Base-by-base conservation (phyloP, 257 asterid genomes). In the Jacaranda mimosifolia region DNA sequence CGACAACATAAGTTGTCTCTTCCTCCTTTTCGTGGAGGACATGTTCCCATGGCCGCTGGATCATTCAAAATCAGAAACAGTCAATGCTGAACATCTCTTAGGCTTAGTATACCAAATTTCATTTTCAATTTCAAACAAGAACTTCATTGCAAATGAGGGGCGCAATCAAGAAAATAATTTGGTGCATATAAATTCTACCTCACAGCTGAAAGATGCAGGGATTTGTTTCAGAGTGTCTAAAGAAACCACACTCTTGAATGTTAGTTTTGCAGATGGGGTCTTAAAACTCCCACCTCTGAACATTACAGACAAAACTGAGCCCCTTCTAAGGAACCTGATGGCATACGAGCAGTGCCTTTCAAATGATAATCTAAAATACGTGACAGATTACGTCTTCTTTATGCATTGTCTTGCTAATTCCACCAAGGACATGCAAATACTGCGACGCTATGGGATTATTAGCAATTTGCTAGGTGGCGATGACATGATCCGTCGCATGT, bases 191-290 rank as follows among this genome's bases (percentile, higher is more conserved):
- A 11, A 39, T 39, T 74, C 79, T 2, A 53, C 79, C 18, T 40
- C 70, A 18, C 76, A 68, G 71, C 79, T 79, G 13, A 13, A 36
- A 49, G 52, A 79, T 58, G 83, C 71, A 3, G 72, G 80, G 45
- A 58, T 79, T 36, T 18, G 36, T 12, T 53, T 79, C 7, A 19
- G 66, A 60, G 17, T n/a, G 57, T 36, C 21, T 14, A 40, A 19
- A 15, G 13, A 36, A 1, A 9, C 3, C 57, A 35, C 21, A 32
- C 18, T 35, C 0, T 0, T 60, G 35, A 64, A 38, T n/a, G 57
- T 75, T 6, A 38, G n/a, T 17, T 63, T 75, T 9, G 4, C 1
- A 3, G 18, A 48, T 18, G 51, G 70, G 10, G 52, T 5, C 15
- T 14, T 75, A 9, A 12, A 10, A 6, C 21, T 75, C 7, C 73